Evolutionary conservation across 192 early-diverging fungal genomes (phyloP).

Genomic region (Coemansia sp.): DNA sequence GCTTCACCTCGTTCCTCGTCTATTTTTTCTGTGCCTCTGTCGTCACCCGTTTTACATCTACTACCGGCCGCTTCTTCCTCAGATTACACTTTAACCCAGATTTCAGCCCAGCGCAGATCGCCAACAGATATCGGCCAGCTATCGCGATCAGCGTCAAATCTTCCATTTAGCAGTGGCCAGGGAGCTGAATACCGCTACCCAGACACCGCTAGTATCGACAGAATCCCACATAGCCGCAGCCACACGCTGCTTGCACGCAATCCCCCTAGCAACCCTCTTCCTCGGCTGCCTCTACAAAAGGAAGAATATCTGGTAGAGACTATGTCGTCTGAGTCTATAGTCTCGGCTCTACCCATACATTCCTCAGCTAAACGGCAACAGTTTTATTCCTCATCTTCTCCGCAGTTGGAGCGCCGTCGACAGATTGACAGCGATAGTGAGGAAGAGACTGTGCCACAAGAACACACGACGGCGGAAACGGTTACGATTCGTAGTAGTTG

Average conservation of each 20-base stretch:
- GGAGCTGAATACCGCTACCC: too few species aligned
- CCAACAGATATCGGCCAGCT: too few species aligned
- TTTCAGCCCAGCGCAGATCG: too few species aligned
- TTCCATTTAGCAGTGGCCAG: too few species aligned
- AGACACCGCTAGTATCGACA: neutral
- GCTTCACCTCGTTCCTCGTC: conserved; percentile 3
- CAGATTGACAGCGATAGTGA: too few species aligned
- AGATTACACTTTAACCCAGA: neutral
- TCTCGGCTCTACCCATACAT: neutral
- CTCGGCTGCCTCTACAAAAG: conserved; percentile 26
- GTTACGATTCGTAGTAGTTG: too few species aligned
- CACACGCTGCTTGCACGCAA: conserved; percentile 25
- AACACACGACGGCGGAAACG: too few species aligned
- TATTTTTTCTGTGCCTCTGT: neutral
- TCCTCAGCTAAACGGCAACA: neutral
- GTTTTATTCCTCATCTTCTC: too few species aligned
- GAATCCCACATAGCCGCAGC: neutral
- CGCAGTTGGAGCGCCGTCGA: too few species aligned
- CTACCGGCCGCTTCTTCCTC: neutral
- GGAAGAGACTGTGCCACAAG: too few species aligned
- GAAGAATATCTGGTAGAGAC: conserved; percentile 1
- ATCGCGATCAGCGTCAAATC: too few species aligned
- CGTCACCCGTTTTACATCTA: neutral
- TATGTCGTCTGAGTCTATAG: neutral
- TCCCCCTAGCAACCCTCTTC: conserved; percentile 37